Evolutionary conservation across 163 green algal genomes (phyloP), one percentile per base, ranked within the genome.

Genomic region (Prototheca wickerhamii): DNA sequence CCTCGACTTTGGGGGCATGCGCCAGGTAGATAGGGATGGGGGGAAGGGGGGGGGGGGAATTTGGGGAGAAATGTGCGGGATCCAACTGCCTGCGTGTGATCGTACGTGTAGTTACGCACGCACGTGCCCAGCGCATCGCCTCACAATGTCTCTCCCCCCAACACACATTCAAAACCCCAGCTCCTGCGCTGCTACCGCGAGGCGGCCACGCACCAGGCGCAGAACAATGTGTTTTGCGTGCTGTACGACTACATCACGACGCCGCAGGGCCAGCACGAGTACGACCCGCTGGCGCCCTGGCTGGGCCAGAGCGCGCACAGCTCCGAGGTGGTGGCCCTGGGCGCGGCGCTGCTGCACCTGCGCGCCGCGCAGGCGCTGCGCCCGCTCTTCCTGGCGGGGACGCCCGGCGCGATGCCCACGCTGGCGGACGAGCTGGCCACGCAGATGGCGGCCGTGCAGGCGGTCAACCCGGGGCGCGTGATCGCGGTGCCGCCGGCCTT

Each of bases 1-100:
- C 17, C 43, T 25, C 5, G 72, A 71, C 6, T 86, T 89, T 74
- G 82, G 82, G 0, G 82, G 81, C 21, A 61, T 81, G 29, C 31
- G 53, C 0, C 68, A 81, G 55, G 56, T 89, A n/a, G n/a, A n/a
- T n/a, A n/a, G 37, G 57, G 58, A 5, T 17, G 31, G 35, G 33
- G n/a, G 46, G 18, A 18, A 0, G n/a, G 46, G 20, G 5, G n/a
- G 46, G 46, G 46, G 10, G 37, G 37, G 37, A 21, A 10, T 0
- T 10, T 44, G 37, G 10, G 37, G 37, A 44, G 37, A 0, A 44
- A 15, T 15, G 37, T 44, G 37, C 15, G 0, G 37, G 37, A n/a
- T n/a, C n/a, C n/a, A n/a, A n/a, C n/a, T n/a, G n/a, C n/a, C n/a
- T n/a, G n/a, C n/a, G n/a, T n/a, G n/a, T n/a, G n/a, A n/a, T n/a